Percentiles rank a stretch among this genome's conserved stretches.
Evolutionary conservation across 2,329 filamentous ascomycete species (phyloP).

Genomic region (Ophiostoma tasmaniense): DNA sequence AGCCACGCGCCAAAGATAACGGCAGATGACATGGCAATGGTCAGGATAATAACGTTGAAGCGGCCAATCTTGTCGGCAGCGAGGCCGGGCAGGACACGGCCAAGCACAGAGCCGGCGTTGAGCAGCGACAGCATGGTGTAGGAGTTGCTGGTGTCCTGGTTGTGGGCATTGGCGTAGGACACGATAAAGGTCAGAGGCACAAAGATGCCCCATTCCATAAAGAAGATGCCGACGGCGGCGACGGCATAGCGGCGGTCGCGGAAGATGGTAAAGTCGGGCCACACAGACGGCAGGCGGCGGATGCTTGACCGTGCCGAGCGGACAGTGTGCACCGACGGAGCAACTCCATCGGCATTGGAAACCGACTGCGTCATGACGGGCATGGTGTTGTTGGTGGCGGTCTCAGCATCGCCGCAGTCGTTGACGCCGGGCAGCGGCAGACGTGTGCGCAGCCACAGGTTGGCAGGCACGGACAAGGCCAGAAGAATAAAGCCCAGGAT

Average conservation of each 20-base stretch:
- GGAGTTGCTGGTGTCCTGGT: conserved; percentile 50
- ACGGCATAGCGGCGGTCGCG: conserved; percentile 50
- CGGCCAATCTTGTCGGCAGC: conserved; percentile 68
- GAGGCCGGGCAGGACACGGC: conserved; percentile 66
- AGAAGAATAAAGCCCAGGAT: conserved; percentile 43
- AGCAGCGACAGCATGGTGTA: conserved; percentile 74
- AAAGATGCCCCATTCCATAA: conserved; percentile 63
- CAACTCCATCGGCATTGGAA: conserved; percentile 34
- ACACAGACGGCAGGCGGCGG: conserved; percentile 27
- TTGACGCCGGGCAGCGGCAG: conserved; percentile 38
- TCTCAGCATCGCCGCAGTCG: conserved; percentile 29
- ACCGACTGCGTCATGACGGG: conserved; percentile 33
- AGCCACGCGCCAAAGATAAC: conserved; percentile 63
- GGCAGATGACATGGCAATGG: conserved; percentile 48
- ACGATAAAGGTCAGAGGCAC: conserved; percentile 70
- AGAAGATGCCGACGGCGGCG: conserved; percentile 55
- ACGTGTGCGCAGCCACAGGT: conserved; percentile 43
- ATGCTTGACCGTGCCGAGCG: conserved; percentile 14
- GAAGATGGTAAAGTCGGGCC: conserved; percentile 56
- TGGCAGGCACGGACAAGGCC: conserved; percentile 38
- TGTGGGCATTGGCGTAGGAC: conserved; percentile 56
- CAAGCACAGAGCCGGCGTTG: conserved; percentile 69
- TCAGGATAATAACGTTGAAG: conserved; percentile 70
- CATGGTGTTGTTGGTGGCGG: conserved; percentile 22
- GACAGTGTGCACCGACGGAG: conserved; percentile 21